Evolutionary conservation across 1,284 basidiomycete species (phyloP).

Genomic region (Anthracocystis panici-leucophaei): DNA sequence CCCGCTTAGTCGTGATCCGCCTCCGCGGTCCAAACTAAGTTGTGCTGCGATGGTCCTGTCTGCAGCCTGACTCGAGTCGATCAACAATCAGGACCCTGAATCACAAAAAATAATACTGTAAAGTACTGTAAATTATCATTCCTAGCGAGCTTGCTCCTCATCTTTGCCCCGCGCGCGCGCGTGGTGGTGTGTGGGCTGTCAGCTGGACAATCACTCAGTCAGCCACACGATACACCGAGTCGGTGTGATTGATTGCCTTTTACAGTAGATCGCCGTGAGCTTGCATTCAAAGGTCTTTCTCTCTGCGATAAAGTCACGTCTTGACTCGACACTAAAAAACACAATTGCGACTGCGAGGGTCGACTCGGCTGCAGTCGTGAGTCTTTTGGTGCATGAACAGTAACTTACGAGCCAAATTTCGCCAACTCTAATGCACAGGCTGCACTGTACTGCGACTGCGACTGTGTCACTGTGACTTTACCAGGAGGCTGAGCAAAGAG

Average conservation of each 20-base stretch:
- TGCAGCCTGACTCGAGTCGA: background rate
- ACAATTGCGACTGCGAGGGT: too few relatives aligned
- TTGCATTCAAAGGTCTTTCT: too few relatives aligned
- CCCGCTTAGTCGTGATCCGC: too few relatives aligned
- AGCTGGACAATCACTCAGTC: background rate
- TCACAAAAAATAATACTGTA: too few relatives aligned
- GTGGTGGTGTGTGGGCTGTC: too few relatives aligned
- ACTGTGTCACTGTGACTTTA: background rate
- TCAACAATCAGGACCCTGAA: constrained; percentile 5
- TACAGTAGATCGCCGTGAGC: background rate
- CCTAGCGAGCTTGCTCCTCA: background rate
- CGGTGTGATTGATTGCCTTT: background rate
- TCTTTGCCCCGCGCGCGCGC: constrained; percentile 5
- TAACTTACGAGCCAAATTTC: constrained; percentile 2
- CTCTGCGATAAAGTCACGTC: too few relatives aligned
- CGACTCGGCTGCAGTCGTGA: too few relatives aligned
- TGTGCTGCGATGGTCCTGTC: too few relatives aligned
- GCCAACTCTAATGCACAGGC: constrained; percentile 2
- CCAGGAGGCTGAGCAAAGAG: background rate
- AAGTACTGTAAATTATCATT: too few relatives aligned
- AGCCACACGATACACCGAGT: background rate
- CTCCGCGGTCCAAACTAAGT: too few relatives aligned
- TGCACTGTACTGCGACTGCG: constrained; percentile 2
- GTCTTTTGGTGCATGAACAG: background rate
- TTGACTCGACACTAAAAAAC: background rate